Base-by-base conservation (phyloP, 371 early-diverging fungal genomes). In the Lichtheimia ramosa region DNA sequence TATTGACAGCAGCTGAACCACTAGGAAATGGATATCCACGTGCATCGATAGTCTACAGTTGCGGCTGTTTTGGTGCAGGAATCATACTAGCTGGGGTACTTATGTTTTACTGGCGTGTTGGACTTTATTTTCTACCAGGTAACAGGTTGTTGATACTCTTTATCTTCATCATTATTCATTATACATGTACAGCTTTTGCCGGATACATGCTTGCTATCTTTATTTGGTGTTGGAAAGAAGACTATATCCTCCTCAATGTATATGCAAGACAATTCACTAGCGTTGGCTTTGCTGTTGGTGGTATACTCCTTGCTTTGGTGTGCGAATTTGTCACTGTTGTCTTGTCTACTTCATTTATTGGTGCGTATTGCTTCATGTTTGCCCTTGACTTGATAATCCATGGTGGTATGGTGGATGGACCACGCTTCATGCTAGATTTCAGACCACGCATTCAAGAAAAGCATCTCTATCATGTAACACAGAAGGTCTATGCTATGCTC, bases 171-270 rank as follows among this genome's bases (percentile, higher is more conserved):
- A 5, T 53, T 24, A 18, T 10, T 23, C 5, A 34, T 23, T 13
- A 46, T 18, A 50, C 15, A 5, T 3, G 20, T 8, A 42, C 24
- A 69, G 70, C 43, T 1, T n/a, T 67, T 23, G 64, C 64, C 8
- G 74, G 73, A 10, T 64, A 63, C 18, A 18, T 66, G 10, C 43
- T 82, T 1, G 59, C 75, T 3, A 57, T 79, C 0, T 82, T 61
- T 51, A 49, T 77, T 18, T 70, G 69, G 43, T 61, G 68, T 3
- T 82, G 79, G 79, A 54, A 53, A 51, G 60, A 61, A 3, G 70
- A 75, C 15, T 64, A 71, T 28, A 48, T 77, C 15, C 51, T 79
- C 2, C 59, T 54, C 20, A 72, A 72, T 41, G 57, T 67, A 7
- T 60, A 63, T 24, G 63, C 66, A 7, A 68, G 74, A 0, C 56